Conservation (phyloP, 257 asterid species). For the Nicotiana benthamiana region DNA sequence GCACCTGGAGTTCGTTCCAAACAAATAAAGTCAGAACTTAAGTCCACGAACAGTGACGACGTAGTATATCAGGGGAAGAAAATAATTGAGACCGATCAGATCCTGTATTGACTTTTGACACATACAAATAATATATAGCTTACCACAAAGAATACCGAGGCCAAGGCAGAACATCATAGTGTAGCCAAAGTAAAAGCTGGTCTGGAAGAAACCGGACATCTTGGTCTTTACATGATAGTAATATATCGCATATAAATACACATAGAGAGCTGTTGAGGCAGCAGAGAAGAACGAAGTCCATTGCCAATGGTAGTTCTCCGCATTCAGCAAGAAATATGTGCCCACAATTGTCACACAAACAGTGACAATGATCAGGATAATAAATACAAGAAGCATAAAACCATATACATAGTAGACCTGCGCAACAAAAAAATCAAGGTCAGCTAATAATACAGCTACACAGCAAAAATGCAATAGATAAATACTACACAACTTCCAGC, state of each 20-base stretch:
- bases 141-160: constrained; percentile 74
- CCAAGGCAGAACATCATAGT: constrained; percentile 80
- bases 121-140: constrained; percentile 3
- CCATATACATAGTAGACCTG: constrained; percentile 87
- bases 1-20: constrained; percentile 28
- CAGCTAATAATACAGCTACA: background rate
- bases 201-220: constrained; percentile 86
- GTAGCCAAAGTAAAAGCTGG: constrained; percentile 86
- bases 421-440: constrained; percentile 9
- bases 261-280: constrained; percentile 74
- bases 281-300: constrained; percentile 87
- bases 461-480: background rate
- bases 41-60: background rate
- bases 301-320: constrained; percentile 85
- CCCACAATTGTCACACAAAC: constrained; percentile 85
- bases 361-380: constrained; percentile 71
- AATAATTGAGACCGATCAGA: background rate
- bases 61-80: background rate
- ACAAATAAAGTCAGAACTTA: background rate
- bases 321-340: constrained; percentile 81
- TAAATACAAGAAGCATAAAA: constrained; percentile 76
- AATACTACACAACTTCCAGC: background rate
- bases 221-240: constrained; percentile 67
- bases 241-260: constrained; percentile 60
- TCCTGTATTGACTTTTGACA: background rate